Evolutionary conservation across 139 green algal species (phyloP).

Genomic region (Protoeuglena noctilucae): DNA sequence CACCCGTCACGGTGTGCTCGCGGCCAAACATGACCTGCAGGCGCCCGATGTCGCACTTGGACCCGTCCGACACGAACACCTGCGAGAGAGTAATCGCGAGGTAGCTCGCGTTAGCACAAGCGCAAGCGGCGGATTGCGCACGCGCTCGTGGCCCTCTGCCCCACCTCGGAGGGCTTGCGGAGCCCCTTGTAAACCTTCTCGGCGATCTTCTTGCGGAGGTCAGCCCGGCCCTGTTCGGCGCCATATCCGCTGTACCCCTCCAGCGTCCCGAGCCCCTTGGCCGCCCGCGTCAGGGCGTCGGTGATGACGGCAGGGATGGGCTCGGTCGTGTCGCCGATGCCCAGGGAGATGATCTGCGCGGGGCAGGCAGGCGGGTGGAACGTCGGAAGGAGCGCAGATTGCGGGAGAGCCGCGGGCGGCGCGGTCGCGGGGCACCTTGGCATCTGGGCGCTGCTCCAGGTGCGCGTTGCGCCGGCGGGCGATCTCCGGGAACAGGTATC

Average conservation of each 20-base stretch:
- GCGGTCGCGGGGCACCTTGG: too few species aligned
- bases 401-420: too few species aligned
- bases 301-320: conserved; percentile 77
- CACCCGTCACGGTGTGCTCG: conserved; percentile 20
- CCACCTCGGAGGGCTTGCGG: conserved; percentile 66
- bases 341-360: conserved; percentile 93
- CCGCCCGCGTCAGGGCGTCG: conserved; percentile 61
- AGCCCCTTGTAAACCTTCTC: conserved; percentile 62
- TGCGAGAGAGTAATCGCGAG: too few species aligned
- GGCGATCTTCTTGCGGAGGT: conserved; percentile 63
- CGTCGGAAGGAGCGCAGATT: too few species aligned
- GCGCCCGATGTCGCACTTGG: conserved; percentile 95
- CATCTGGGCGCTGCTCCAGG: conserved; percentile 81
- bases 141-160: conserved; percentile 93
- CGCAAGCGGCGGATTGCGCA: conserved; percentile 93
- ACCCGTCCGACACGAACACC: conserved; percentile 94
- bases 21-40: conserved; percentile 79
- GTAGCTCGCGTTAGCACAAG: too few species aligned
- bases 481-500: conserved; percentile 96
- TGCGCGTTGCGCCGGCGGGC: conserved; percentile 53
- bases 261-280: conserved; percentile 61
- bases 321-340: conserved; percentile 98
- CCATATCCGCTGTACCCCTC: conserved; percentile 96
- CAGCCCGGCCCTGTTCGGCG: conserved; percentile 71
- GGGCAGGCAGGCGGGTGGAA: too few species aligned